phyloP scores from a whole-genome alignment of 73 alveolate genomes.

The Durusdinium trenchii region DNA sequence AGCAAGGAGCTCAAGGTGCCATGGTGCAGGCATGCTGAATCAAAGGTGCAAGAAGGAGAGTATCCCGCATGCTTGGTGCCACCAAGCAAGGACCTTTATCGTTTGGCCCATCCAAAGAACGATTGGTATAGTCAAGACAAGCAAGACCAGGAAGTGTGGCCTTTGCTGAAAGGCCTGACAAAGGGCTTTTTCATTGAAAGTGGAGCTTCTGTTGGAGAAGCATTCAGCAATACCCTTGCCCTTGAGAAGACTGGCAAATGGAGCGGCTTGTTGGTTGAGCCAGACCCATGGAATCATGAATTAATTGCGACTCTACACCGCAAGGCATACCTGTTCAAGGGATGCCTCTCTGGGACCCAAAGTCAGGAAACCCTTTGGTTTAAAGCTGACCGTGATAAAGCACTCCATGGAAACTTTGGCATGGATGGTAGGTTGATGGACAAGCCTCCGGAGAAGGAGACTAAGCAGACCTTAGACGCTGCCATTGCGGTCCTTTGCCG shows the following conservation, averaged over 20 bases:
- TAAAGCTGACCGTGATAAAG: not conserved
- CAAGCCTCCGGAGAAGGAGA: no score
- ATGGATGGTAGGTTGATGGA: not conserved
- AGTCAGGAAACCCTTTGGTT: not conserved
- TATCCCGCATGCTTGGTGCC: not conserved
- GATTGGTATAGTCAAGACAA: not conserved
- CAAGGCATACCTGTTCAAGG: not conserved
- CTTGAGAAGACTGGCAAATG: not conserved
- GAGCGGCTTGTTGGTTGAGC: not conserved
- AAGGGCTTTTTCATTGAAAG: not conserved
- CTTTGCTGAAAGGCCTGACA: not conserved
- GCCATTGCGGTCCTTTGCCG: not conserved
- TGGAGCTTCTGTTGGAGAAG: not conserved
- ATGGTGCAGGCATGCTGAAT: not conserved
- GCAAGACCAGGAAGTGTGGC: not conserved
- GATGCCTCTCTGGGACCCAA: not conserved
- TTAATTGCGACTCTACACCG: not conserved
- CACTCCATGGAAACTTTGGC: not conserved
- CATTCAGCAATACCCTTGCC: not conserved
- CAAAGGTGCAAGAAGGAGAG: not conserved
- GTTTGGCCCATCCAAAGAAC: not conserved
- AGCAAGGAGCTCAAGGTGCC: not conserved
- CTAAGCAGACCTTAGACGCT: no score
- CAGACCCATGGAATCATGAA: constrained; percentile 1
- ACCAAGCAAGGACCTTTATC: not conserved